Evolutionary conservation across 208 protist genomes (phyloP).

Genomic region (Leishmania turanica): DNA sequence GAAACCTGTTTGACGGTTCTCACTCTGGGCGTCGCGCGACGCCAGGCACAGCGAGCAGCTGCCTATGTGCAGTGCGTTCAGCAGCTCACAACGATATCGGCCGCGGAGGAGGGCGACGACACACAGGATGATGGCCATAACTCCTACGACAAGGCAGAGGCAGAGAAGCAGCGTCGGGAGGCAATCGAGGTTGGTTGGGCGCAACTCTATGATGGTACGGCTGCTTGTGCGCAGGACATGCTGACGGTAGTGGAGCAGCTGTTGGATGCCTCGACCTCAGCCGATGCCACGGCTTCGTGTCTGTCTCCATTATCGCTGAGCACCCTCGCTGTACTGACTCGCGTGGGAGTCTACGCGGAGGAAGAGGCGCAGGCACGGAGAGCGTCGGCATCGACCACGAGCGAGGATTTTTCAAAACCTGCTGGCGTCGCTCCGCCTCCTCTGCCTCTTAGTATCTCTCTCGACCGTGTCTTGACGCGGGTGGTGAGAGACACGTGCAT

Average conservation of each 20-base stretch:
- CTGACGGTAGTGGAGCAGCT: conserved; percentile 5
- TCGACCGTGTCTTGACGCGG: conserved; percentile 15
- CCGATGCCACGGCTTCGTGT: neutral
- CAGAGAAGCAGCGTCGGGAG: conserved; percentile 7
- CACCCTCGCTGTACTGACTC: conserved; percentile 14
- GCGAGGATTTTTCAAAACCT: neutral
- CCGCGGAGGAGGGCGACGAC: neutral
- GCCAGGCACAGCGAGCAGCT: conserved; percentile 8
- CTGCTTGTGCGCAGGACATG: neutral
- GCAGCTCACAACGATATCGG: neutral
- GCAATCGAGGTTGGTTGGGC: conserved; percentile 11
- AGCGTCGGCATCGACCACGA: neutral
- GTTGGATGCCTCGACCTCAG: neutral
- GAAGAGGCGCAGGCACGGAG: neutral
- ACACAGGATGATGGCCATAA: neutral
- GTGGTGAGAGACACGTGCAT: conserved; percentile 16
- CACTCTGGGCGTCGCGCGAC: conserved; percentile 7
- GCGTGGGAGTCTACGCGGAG: conserved; percentile 10
- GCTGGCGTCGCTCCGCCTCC: neutral
- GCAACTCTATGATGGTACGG: conserved; percentile 5
- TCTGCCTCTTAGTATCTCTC: neutral
- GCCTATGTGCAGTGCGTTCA: conserved; percentile 19
- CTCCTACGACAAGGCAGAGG: neutral
- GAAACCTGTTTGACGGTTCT: conserved; percentile 18
- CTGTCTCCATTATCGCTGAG: conserved; percentile 9